Evolutionary conservation across 2,329 filamentous ascomycete genomes (phyloP), one percentile per base, ranked within the genome.

Genomic region (Ophiocordyceps australis): DNA sequence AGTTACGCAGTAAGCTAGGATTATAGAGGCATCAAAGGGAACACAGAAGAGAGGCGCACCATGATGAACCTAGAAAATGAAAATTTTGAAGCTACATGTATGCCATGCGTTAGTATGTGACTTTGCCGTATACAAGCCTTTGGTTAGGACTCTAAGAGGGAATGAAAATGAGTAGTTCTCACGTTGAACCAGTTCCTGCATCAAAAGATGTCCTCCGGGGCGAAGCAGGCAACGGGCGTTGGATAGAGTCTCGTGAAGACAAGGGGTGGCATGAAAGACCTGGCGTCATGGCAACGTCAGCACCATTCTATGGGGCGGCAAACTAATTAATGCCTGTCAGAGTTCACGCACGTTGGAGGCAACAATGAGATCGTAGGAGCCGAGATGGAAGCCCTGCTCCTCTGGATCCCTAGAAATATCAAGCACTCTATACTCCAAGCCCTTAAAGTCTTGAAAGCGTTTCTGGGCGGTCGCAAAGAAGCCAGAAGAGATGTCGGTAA

Each of bases 401-500:
- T 8, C 18, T 9, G 16, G 18, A 14, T 34, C 30, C 11, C 27
- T 25, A 4, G 17, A 14, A 11, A 34, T 37, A 22, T 55, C 43
- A 4, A 55, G 31, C 5, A 19, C 25, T n/a, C 30, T 30, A 21
- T 32, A 42, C 3, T 24, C 17, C 9, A 42, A 24, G 12, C 26
- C 31, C 1, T 24, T 17, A 2, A 18, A 20, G 1, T 16, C 20
- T 6, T 31, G 22, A 14, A 47, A 38, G 0, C 31, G 26, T 10
- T 41, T 32, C 20, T 35, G 28, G 5, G 41, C 43, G 5, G 24
- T 18, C 1, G 23, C 16, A 9, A 46, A 38, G 30, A 38, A 43
- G 0, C 33, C 34, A 3, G 33, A 23, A 0, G 34, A 38, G 5
- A 36, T 30, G 25, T 44, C 40, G 2, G 41, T 46, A 23, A 36